A percentile compares a stretch with the other conserved stretches of the same genome.
These are phyloP conservation scores for Dorcoceras hygrometricum DNA, from an alignment of 257 asterid genomes.

Conservation along the genomic window DNA sequence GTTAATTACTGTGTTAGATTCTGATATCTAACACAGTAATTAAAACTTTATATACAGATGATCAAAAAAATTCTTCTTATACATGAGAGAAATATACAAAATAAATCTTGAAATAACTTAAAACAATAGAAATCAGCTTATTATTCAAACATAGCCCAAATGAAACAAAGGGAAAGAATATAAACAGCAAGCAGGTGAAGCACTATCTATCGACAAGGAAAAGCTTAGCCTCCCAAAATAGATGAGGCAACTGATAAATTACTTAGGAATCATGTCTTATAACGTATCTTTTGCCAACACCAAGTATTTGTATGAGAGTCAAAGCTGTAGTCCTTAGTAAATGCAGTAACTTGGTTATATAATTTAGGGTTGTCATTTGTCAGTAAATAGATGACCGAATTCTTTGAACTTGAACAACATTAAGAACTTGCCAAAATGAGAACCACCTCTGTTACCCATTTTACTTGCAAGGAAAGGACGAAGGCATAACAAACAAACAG, in stretches of 20 bases:
- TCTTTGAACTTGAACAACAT: neutral
- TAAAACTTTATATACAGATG: neutral
- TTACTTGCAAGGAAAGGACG: constrained; percentile 10
- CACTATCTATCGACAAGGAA: constrained; percentile 21
- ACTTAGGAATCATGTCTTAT: neutral
- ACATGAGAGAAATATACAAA: too few relatives aligned
- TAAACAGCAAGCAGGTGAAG: constrained; percentile 6
- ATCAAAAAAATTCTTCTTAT: too few relatives aligned
- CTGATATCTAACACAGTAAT: neutral
- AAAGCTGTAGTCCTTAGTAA: neutral
- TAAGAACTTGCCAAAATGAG: constrained; percentile 5
- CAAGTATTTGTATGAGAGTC: neutral
- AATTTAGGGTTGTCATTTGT: constrained; percentile 10
- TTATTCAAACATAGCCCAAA: neutral
- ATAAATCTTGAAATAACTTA: neutral
- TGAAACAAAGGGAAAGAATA: constrained; percentile 21
- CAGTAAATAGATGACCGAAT: constrained; percentile 18
- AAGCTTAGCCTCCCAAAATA: constrained; percentile 6
- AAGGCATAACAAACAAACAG: constrained; percentile 11
- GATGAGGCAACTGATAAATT: neutral
- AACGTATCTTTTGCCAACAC: neutral
- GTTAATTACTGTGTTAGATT: too few relatives aligned
- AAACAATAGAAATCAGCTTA: neutral
- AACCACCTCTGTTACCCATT: constrained; percentile 10
- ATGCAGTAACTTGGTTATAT: neutral